Evolutionary conservation across 192 early-diverging fungal genomes (phyloP), one percentile per base, ranked within the genome.

Genomic region (Chytriomyces sp.): DNA sequence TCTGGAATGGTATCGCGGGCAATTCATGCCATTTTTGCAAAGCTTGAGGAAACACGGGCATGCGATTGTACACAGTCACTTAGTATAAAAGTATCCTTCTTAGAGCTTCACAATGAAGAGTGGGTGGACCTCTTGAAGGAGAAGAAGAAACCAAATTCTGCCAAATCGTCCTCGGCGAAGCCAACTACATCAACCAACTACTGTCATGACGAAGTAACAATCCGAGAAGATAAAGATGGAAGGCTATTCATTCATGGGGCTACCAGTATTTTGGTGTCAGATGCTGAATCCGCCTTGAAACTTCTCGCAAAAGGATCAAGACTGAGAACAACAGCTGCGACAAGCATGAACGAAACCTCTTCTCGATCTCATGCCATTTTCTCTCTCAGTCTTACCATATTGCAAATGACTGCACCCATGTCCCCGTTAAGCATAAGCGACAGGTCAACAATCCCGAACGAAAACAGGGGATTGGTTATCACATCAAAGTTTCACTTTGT

Each of bases 51-150:
- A 40, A 17, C 39, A 31, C 57, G 40, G 5, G 37, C 25, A 17
- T n/a, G 17, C 0, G 36, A 61, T 3, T 17, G 39, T 4, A n/a
- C 6, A 14, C 28, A 10, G 8, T 31, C 55, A 5, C 44, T 33
- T 28, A 52, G 17, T 4, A 80, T 92, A 28, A 82, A 83, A 31
- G 89, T 94, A n/a, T 94, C 94, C 10, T 98, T 93, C 80, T 75
- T 98, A 31, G 96, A 99, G 72, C 87, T 97, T 7, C 96, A 99
- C 78, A 99, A 99, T 76, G 97, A 99, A 70, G 97, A 99, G 38
- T 80, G 97, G 44, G 89, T 95, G 22, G 97, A 99, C 81, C 80
- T 99, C 40, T 77, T 97, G 31, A 89, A 63, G 10, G 83, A 77
- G 22, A 14, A 32, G n/a, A 17, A 7, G 7, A 4, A 1, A 17